Conservation (phyloP, 202 grass and related monocot genomes). For the Schoenoplectus tabernaemontani region DNA sequence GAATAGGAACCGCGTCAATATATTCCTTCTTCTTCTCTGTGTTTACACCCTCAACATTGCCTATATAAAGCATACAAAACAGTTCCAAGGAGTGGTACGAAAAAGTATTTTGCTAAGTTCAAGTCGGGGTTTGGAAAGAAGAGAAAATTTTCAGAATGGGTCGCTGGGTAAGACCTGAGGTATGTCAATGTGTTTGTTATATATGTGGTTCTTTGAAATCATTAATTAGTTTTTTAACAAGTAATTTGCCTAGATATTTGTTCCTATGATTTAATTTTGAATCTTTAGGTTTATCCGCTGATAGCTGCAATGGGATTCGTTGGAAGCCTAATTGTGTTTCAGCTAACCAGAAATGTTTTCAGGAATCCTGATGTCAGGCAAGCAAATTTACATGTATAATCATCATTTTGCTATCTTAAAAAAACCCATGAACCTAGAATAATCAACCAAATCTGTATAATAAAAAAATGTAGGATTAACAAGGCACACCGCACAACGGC, state of each 20-base stretch:
- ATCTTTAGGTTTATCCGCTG: constrained; percentile 33
- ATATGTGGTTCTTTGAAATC: not conserved
- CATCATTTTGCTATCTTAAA: not conserved
- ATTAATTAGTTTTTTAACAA: not conserved
- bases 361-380: constrained; percentile 43
- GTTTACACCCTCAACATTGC: not conserved
- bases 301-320: constrained; percentile 31
- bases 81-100: not conserved
- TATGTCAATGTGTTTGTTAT: not conserved
- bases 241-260: not conserved
- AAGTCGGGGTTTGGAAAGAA: not conserved
- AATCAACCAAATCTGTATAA: not conserved
- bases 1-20: not conserved
- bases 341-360: constrained; percentile 25
- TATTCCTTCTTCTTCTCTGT: not conserved
- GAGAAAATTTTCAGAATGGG: constrained; percentile 16
- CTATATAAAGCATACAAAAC: not conserved
- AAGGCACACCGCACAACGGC: constrained; percentile 26
- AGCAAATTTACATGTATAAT: not conserved
- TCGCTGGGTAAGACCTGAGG: constrained; percentile 38
- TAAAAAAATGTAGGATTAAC: constrained; percentile 23
- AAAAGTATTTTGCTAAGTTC: not conserved
- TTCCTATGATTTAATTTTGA: not conserved
- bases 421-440: not conserved
- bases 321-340: constrained; percentile 27